These are phyloP conservation scores for Myriangium duriaei DNA, from an alignment of 2,329 filamentous ascomycete species.

Conservation along the genomic window DNA sequence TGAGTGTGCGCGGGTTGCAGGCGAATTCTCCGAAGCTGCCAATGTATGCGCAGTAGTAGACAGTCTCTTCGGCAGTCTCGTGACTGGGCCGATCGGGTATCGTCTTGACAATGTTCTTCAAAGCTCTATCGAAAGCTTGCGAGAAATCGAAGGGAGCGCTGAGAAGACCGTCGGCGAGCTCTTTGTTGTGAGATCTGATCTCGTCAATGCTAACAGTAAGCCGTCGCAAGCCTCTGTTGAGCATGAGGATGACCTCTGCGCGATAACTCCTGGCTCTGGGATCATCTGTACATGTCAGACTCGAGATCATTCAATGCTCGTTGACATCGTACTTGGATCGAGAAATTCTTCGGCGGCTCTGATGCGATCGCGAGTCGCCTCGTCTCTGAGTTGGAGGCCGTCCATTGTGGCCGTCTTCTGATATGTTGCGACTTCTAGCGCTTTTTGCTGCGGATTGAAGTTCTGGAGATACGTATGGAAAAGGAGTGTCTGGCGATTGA, in stretches of 20 bases:
- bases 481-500: too few relatives aligned
- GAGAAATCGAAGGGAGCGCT: conserved; percentile 79
- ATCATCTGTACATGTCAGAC: conserved; percentile 36
- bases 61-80: conserved; percentile 63
- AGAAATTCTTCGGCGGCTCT: conserved; percentile 85
- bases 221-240: conserved; percentile 48
- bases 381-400: conserved; percentile 64
- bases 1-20: conserved; percentile 87
- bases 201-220: conserved; percentile 64
- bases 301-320: conserved; percentile 8
- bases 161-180: conserved; percentile 69
- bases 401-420: conserved; percentile 45
- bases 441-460: not conserved
- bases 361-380: conserved; percentile 71
- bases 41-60: conserved; percentile 93
- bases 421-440: not conserved
- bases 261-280: conserved; percentile 61
- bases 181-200: conserved; percentile 72
- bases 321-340: conserved; percentile 58
- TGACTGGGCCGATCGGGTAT: conserved; percentile 62
- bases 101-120: conserved; percentile 78
- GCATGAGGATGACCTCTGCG: conserved; percentile 71
- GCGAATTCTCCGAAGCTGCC: conserved; percentile 91
- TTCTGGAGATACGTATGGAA: too few relatives aligned
- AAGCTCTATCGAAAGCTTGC: conserved; percentile 75